phyloP scores from a whole-genome alignment of 1,284 basidiomycete genomes.

The Cryptococcus amylolentus region DNA sequence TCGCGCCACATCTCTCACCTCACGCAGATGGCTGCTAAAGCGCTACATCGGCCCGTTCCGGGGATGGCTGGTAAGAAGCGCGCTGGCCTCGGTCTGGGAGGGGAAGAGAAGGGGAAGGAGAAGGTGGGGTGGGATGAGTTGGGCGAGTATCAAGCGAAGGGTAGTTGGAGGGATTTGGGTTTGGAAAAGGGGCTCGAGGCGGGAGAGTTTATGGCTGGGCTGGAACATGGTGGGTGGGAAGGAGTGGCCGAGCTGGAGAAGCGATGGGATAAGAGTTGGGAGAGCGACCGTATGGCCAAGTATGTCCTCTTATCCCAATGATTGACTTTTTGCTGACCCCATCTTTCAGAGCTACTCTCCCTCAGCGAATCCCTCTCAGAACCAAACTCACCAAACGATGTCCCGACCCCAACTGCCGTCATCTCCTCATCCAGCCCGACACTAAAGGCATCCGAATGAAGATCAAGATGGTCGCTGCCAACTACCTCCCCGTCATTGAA shows the following conservation, averaged over 20 bases:
- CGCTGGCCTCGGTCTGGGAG: neutral
- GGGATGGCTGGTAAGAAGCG: slow-evolving; percentile 21
- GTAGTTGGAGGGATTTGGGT: slow-evolving; percentile 32
- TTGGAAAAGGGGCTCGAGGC: slow-evolving; percentile 17
- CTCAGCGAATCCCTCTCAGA: slow-evolving; percentile 77
- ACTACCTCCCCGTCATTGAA: slow-evolving; percentile 86
- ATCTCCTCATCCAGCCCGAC: slow-evolving; percentile 97
- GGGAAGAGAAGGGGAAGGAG: slow-evolving; percentile 10
- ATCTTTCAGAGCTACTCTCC: neutral
- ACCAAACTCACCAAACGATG: slow-evolving; percentile 95
- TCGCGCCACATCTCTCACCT: slow-evolving; percentile 44
- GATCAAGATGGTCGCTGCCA: slow-evolving; percentile 91
- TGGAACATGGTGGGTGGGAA: slow-evolving; percentile 56
- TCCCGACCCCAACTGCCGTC: slow-evolving; percentile 69
- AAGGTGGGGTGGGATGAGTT: slow-evolving; percentile 41
- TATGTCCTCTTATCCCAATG: slow-evolving; percentile 35
- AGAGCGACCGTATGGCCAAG: slow-evolving; percentile 61
- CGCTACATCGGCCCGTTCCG: slow-evolving; percentile 34
- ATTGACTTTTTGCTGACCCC: neutral
- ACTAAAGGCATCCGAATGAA: slow-evolving; percentile 93
- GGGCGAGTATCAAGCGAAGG: slow-evolving; percentile 33
- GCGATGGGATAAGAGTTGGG: slow-evolving; percentile 79
- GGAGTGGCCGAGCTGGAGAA: slow-evolving; percentile 71
- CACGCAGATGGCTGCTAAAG: slow-evolving; percentile 42
- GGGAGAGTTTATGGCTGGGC: slow-evolving; percentile 57